A percentile compares a stretch with the other conserved stretches of the same genome.
phyloP scores from a whole-genome alignment of 345 rosid species.

The Dipteronia dyeriana region DNA sequence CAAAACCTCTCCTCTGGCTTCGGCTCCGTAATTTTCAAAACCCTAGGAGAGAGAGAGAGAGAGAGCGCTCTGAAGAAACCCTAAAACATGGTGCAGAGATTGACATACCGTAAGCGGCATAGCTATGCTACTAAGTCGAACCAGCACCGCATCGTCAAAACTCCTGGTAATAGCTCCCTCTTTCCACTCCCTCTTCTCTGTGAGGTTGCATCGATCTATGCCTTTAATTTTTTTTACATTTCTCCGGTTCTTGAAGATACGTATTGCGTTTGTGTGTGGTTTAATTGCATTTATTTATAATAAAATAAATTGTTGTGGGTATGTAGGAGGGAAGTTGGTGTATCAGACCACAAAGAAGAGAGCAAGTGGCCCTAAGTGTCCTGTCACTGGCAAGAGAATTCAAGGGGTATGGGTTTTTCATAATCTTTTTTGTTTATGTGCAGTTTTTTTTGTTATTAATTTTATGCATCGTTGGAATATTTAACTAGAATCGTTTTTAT shows the following conservation, averaged over 20 bases:
- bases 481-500: not conserved
- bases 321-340: conserved; percentile 81
- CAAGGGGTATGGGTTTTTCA: conserved; percentile 69
- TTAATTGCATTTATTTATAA: not conserved
- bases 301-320: not conserved
- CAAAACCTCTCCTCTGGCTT: conserved; percentile 21
- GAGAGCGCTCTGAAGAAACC: not conserved
- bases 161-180: conserved; percentile 54
- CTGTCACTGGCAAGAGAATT: conserved; percentile 89
- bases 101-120: conserved; percentile 82
- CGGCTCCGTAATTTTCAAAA: conserved; percentile 27
- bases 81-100: conserved; percentile 86
- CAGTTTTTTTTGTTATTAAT: not conserved
- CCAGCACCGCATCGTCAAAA: conserved; percentile 90
- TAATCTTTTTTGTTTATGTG: not conserved
- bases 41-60: conserved; percentile 30
- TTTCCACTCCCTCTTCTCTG: not conserved
- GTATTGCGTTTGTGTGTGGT: not conserved
- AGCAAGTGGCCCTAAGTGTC: conserved; percentile 87
- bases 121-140: conserved; percentile 96
- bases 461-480: not conserved
- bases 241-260: not conserved
- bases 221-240: not conserved
- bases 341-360: conserved; percentile 87
- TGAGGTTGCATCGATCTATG: not conserved